A percentile compares a stretch with the other conserved stretches of the same genome.
Conservation (phyloP, 179 eudicot species). For the Amaranthus tricolor region DNA sequence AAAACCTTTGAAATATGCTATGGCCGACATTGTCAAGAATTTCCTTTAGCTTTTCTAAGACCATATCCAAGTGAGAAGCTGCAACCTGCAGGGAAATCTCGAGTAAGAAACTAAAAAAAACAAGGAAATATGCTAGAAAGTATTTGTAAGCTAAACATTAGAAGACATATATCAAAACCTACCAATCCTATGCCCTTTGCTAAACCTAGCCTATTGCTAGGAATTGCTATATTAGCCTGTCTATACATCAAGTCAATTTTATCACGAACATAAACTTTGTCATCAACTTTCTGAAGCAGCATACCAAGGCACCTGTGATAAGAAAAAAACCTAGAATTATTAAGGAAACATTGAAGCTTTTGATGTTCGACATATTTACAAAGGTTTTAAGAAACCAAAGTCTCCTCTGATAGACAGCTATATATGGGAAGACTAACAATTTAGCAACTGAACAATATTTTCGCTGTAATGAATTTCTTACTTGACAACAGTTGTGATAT, state of each 20-base stretch:
- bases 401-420: background rate
- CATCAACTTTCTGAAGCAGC: slow-evolving; percentile 90
- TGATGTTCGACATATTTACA: background rate
- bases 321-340: background rate
- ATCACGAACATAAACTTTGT: slow-evolving; percentile 72
- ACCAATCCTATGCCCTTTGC: slow-evolving; percentile 99
- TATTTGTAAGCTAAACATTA: background rate
- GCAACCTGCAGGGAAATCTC: slow-evolving; percentile 60
- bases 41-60: slow-evolving; percentile 82
- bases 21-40: slow-evolving; percentile 88
- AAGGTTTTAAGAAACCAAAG: background rate
- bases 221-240: slow-evolving; percentile 74
- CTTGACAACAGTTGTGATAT: too few species aligned
- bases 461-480: background rate
- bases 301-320: slow-evolving; percentile 79
- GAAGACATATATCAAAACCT: slow-evolving; percentile 19
- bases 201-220: slow-evolving; percentile 88
- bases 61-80: slow-evolving; percentile 97
- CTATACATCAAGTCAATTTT: slow-evolving; percentile 89
- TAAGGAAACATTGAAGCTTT: background rate
- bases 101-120: slow-evolving; percentile 4
- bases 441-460: background rate
- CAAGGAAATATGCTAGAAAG: slow-evolving; percentile 6
- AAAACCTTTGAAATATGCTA: slow-evolving; percentile 75
- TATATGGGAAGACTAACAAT: background rate